Conservation (phyloP, 1,284 basidiomycete species). For the Veloboletus limbatus region DNA sequence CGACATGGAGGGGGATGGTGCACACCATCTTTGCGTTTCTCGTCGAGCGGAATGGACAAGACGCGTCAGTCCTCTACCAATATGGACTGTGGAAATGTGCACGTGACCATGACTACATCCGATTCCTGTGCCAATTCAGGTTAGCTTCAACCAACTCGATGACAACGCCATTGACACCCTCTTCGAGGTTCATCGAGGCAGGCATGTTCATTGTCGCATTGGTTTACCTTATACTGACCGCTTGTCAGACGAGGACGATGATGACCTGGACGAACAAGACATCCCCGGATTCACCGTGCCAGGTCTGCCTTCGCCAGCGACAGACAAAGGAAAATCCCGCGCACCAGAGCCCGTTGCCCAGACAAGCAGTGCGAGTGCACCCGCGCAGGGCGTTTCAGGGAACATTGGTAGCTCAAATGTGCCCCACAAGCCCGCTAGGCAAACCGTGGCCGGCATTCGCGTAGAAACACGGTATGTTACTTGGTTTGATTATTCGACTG, state of each 20-base stretch:
- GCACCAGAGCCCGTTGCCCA: slow-evolving; percentile 57
- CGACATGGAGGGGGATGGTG: not conserved
- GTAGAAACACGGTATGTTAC: slow-evolving; percentile 76
- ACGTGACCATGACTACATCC: too few relatives aligned
- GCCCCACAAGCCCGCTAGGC: slow-evolving; percentile 45
- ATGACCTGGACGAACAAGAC: slow-evolving; percentile 74
- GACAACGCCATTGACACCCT: slow-evolving; percentile 54
- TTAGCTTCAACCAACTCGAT: slow-evolving; percentile 15
- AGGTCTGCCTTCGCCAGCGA: slow-evolving; percentile 39
- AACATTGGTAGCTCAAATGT: slow-evolving; percentile 61
- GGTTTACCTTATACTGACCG: slow-evolving; percentile 1
- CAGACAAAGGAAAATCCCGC: slow-evolving; percentile 68
- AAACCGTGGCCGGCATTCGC: slow-evolving; percentile 76
- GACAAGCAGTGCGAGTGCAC: slow-evolving; percentile 34
- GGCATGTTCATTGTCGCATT: slow-evolving; percentile 36
- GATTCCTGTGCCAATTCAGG: too few relatives aligned
- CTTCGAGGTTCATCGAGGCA: slow-evolving; percentile 74
- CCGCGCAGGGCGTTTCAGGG: slow-evolving; percentile 54
- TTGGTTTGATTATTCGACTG: not conserved
- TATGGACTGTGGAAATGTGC: slow-evolving; percentile 22
- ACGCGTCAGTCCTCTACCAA: slow-evolving; percentile 57
- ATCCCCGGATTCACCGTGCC: slow-evolving; percentile 77
- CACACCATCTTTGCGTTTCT: slow-evolving; percentile 22
- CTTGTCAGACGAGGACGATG: slow-evolving; percentile 59
- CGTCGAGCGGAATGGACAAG: slow-evolving; percentile 16